A percentile compares a stretch with the other conserved stretches of the same genome.
Evolutionary conservation across 2,329 filamentous ascomycete species (phyloP).

Genomic region (Bipolaris oryzae): DNA sequence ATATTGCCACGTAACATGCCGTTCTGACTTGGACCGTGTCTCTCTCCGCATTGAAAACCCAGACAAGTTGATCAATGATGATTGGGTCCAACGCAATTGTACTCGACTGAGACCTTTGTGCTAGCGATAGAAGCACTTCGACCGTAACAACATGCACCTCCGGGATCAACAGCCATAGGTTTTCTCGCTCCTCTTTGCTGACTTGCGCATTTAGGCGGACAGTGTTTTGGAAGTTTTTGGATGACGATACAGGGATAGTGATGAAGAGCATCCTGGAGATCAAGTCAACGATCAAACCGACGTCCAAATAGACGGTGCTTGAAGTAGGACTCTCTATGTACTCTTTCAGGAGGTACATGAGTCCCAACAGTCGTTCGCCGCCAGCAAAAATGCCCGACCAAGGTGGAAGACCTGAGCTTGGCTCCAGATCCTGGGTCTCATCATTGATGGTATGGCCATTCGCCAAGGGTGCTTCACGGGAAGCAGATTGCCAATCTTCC

Average conservation of each 20-base stretch:
- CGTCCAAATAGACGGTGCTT: conserved; percentile 67
- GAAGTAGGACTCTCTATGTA: conserved; percentile 70
- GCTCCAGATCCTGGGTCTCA: conserved; percentile 48
- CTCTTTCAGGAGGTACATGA: conserved; percentile 69
- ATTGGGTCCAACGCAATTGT: conserved; percentile 66
- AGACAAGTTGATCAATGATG: conserved; percentile 72
- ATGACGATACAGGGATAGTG: conserved; percentile 55
- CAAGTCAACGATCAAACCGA: conserved; percentile 72
- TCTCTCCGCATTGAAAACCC: conserved; percentile 67
- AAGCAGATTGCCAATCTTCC: conserved; percentile 79
- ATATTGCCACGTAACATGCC: conserved; percentile 65
- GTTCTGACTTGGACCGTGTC: conserved; percentile 61
- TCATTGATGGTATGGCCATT: conserved; percentile 40
- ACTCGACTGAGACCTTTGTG: conserved; percentile 63
- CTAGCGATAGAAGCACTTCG: conserved; percentile 63
- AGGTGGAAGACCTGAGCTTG: conserved; percentile 59
- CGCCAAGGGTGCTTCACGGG: conserved; percentile 46
- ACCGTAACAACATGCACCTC: conserved; percentile 75
- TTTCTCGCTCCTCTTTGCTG: conserved; percentile 79
- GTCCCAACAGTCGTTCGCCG: conserved; percentile 68
- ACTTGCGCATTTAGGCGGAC: conserved; percentile 74
- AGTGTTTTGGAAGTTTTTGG: conserved; percentile 44
- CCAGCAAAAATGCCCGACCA: conserved; percentile 82
- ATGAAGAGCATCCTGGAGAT: conserved; percentile 73
- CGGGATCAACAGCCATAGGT: conserved; percentile 75